Conservation (phyloP, 345 rosid genomes). For the Salix suchowensis region DNA sequence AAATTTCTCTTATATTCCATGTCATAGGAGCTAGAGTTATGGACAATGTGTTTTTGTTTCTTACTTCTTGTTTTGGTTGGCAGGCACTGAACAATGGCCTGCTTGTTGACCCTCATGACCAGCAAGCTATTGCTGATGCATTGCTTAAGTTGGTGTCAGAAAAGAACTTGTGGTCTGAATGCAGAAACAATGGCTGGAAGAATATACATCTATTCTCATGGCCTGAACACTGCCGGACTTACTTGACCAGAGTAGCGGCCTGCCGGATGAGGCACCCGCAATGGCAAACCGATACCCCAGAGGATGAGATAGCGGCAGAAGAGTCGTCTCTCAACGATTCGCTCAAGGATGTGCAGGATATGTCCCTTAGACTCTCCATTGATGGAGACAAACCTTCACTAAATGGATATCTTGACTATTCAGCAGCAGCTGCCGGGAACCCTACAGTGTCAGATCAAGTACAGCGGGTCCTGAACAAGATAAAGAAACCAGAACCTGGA, state of each 20-base stretch:
- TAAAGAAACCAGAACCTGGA: constrained; percentile 47
- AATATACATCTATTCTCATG: constrained; percentile 92
- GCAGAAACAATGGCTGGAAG: constrained; percentile 89
- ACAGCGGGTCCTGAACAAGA: constrained; percentile 64
- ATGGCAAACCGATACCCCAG: constrained; percentile 89
- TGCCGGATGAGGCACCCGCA: constrained; percentile 93
- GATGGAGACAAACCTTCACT: constrained; percentile 76
- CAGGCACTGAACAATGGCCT: constrained; percentile 91
- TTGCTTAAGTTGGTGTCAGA: constrained; percentile 86
- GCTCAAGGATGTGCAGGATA: constrained; percentile 82
- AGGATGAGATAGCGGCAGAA: constrained; percentile 52
- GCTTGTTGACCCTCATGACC: constrained; percentile 93
- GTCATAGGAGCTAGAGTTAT: not conserved
- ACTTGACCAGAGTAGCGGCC: constrained; percentile 88
- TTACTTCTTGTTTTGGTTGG: not conserved
- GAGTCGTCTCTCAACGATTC: constrained; percentile 75
- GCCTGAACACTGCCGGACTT: constrained; percentile 98
- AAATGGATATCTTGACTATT: constrained; percentile 49
- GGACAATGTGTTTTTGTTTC: not conserved
- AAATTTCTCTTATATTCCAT: not conserved
- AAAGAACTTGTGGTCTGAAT: constrained; percentile 82
- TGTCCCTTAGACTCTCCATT: constrained; percentile 87
- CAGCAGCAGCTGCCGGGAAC: constrained; percentile 34
- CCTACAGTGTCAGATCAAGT: constrained; percentile 60
- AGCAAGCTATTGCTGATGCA: constrained; percentile 79